Evolutionary conservation across 768 basidiomycete species (phyloP).

Genomic region (Rhodotorula sphaerocarpa): DNA sequence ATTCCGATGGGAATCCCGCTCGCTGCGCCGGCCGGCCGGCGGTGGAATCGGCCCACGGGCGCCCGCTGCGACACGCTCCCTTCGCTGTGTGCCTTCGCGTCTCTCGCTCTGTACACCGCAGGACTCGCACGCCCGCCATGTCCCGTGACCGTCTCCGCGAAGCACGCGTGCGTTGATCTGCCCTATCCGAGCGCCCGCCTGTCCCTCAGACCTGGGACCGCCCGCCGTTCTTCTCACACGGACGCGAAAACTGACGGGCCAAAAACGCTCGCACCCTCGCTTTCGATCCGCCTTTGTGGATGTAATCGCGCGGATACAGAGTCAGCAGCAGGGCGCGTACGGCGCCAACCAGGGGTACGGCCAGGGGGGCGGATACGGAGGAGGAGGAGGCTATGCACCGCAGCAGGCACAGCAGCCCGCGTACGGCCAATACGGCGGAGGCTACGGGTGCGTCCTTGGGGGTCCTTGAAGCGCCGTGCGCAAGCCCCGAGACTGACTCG

Average conservation of each 20-base stretch:
- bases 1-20: too few relatives aligned
- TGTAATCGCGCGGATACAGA: not conserved
- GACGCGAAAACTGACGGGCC: not conserved
- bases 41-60: too few relatives aligned
- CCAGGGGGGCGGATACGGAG: slow-evolving; percentile 13
- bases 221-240: not conserved
- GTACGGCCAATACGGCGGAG: not conserved
- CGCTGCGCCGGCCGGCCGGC: too few relatives aligned
- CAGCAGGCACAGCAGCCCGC: not conserved
- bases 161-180: slow-evolving; percentile 18
- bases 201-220: not conserved
- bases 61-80: too few relatives aligned
- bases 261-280: not conserved
- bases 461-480: too few relatives aligned
- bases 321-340: slow-evolving; percentile 16
- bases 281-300: not conserved
- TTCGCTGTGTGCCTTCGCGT: not conserved
- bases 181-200: not conserved
- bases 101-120: not conserved
- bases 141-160: slow-evolving; percentile 32
- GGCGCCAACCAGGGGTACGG: not conserved
- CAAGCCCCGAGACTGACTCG: not conserved
- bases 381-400: slow-evolving; percentile 1
- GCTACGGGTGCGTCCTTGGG: not conserved
- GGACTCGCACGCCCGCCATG: slow-evolving; percentile 4